Evolutionary conservation across 1,284 basidiomycete species (phyloP).

Genomic region (Kwoniella shivajii): DNA sequence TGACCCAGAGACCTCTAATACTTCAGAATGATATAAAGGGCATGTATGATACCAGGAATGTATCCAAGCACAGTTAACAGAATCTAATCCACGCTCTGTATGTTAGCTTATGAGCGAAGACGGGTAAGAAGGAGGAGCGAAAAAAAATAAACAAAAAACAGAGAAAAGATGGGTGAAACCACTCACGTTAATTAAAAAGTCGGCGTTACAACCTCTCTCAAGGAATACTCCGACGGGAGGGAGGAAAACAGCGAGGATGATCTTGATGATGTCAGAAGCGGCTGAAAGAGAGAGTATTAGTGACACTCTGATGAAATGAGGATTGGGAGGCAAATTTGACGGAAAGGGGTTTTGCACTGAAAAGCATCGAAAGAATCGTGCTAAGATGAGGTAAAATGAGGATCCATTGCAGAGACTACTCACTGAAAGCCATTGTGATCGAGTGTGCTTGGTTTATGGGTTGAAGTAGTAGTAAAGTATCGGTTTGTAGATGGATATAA

Average conservation of each 20-base stretch:
- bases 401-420: too few species aligned
- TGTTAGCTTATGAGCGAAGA: constrained; percentile 3
- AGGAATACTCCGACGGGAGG: constrained; percentile 52
- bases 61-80: constrained; percentile 49
- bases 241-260: constrained; percentile 46
- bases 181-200: constrained; percentile 37
- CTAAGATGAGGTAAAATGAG: too few species aligned
- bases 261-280: constrained; percentile 44
- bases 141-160: background rate
- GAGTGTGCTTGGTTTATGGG: background rate
- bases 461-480: background rate
- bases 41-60: constrained; percentile 49
- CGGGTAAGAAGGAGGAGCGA: background rate
- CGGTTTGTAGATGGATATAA: background rate
- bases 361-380: background rate
- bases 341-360: background rate
- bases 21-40: constrained; percentile 49
- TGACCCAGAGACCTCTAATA: constrained; percentile 20
- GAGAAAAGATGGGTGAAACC: background rate
- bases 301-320: background rate
- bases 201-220: constrained; percentile 47
- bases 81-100: too few species aligned
- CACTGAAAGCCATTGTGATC: constrained; percentile 29
- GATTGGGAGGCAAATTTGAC: background rate
- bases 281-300: constrained; percentile 18